These are phyloP conservation scores for Agaricus subrufescens DNA, from an alignment of 768 basidiomycete genomes.

Conservation along the genomic window DNA sequence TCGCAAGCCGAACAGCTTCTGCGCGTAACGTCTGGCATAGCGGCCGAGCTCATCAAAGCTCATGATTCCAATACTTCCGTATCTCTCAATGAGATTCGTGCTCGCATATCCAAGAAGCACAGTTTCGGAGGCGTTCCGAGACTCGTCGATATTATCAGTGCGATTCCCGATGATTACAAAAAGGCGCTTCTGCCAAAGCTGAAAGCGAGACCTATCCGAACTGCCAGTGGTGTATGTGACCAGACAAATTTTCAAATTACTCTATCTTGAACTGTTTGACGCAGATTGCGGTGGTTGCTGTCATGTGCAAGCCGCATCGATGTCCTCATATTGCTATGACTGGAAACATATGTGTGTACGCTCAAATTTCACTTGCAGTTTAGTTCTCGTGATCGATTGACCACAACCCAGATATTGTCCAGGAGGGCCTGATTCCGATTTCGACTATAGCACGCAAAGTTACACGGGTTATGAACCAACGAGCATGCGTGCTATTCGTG, in stretches of 20 bases:
- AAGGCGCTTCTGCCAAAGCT: conserved; percentile 86
- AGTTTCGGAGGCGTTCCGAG: conserved; percentile 84
- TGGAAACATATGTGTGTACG: conserved; percentile 97
- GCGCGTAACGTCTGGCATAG: conserved; percentile 91
- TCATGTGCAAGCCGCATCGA: conserved; percentile 99
- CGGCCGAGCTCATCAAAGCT: conserved; percentile 87
- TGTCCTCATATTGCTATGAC: conserved; percentile 99
- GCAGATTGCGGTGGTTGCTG: conserved; percentile 96
- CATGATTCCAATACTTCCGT: conserved; percentile 74
- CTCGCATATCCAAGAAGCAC: conserved; percentile 87
- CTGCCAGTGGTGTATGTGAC: conserved; percentile 84
- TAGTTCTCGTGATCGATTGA: background rate
- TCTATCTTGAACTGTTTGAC: background rate
- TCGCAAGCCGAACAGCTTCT: conserved; percentile 90
- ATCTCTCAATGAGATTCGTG: conserved; percentile 84
- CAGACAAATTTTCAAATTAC: background rate
- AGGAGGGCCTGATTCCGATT: conserved; percentile 98
- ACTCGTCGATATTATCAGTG: conserved; percentile 96
- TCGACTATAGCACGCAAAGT: conserved; percentile 98
- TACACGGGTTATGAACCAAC: conserved; percentile 96
- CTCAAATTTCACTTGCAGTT: conserved; percentile 5
- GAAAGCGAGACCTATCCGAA: conserved; percentile 90
- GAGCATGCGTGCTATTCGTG: conserved; percentile 97
- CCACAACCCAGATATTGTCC: conserved; percentile 76
- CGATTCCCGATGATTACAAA: conserved; percentile 97